Conservation (phyloP, 31 red algal genomes). For the Bonnemaisonia californica region DNA sequence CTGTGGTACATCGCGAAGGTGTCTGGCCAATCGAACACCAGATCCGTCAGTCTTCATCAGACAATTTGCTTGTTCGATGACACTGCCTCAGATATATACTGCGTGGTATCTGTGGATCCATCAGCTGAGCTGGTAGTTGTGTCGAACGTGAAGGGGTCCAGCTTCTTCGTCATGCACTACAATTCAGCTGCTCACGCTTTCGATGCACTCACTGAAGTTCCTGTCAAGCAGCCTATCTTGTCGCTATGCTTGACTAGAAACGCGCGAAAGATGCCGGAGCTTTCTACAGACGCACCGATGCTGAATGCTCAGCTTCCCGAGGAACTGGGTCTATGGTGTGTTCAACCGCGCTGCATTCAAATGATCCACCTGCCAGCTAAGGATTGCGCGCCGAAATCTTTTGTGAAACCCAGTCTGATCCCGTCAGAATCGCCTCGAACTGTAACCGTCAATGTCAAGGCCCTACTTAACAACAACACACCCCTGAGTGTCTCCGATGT, state of each 20-base stretch:
- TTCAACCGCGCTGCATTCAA: constrained; percentile 68
- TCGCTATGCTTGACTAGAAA: constrained; percentile 68
- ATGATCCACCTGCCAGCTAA: constrained; percentile 49
- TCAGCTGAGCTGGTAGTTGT: constrained; percentile 38
- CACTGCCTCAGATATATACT: constrained; percentile 18
- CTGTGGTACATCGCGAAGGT: constrained; percentile 27
- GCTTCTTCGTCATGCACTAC: constrained; percentile 62
- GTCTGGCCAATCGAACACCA: constrained; percentile 17
- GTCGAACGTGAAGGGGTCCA: constrained; percentile 36
- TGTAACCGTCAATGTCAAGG: background rate
- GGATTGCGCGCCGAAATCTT: constrained; percentile 47
- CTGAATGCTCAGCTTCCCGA: constrained; percentile 23
- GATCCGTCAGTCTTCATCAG: constrained; percentile 39
- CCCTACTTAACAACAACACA: background rate
- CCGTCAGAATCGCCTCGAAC: constrained; percentile 34
- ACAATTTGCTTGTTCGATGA: constrained; percentile 35
- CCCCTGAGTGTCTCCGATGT: background rate
- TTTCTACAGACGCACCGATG: background rate
- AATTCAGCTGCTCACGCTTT: constrained; percentile 28
- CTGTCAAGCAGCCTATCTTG: constrained; percentile 55
- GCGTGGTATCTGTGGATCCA: constrained; percentile 37
- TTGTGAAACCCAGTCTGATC: constrained; percentile 23
- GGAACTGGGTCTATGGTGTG: constrained; percentile 81
- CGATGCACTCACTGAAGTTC: constrained; percentile 62
- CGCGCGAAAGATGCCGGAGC: constrained; percentile 30